Base-by-base conservation (phyloP, 352 stramenopile genomes). In the Hyaloperonospora arabidopsidis region DNA sequence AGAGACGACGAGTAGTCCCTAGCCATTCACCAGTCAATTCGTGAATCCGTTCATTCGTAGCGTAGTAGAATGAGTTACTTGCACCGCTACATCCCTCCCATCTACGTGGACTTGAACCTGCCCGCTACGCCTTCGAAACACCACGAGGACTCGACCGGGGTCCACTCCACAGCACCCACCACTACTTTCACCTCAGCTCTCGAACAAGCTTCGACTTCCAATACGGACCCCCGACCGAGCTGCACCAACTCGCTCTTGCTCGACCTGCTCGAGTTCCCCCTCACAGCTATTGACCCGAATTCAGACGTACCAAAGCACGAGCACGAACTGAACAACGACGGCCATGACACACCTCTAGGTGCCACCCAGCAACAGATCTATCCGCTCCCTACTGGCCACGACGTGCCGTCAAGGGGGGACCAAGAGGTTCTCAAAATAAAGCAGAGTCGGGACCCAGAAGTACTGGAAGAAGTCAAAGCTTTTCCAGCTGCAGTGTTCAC, bases 21-120 rank as follows among this genome's bases (percentile, higher is more conserved):
- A 29, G 3, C 25, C 25, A 8, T 10, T 8, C 4, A 32, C 25
- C 25, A 32, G 25, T 32, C 25, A 25, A 60, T 5, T 38, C 21
- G 14, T 35, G 54, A 28, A 17, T 8, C 45, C 45, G 34, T 53
- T 32, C 15, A 43, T 19, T 43, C 12, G 21, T 25, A 44, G 38
- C 17, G 15, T 44, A 21, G 38, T 40, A 48, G 49, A 65, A 74
- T 74, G 65, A 70, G 55, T 40, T 70, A 61, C 23, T 52, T 61
- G 28, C 67, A 72, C 25, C 67, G 67, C 25, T 76, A 59, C 51
- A 67, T 76, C 40, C 51, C 63, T 5, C 67, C 67, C 45, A 70
- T 76, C 29, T 70, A 66, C 54, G 60, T 76, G 61, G 60, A 76
- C 54, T 51, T 76, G 43, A 66, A 71, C 57, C 63, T 72, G 49